Percentiles rank a stretch among this genome's conserved stretches.
Conservation (phyloP, 2,329 filamentous ascomycete species). For the Claviceps digitariae region DNA sequence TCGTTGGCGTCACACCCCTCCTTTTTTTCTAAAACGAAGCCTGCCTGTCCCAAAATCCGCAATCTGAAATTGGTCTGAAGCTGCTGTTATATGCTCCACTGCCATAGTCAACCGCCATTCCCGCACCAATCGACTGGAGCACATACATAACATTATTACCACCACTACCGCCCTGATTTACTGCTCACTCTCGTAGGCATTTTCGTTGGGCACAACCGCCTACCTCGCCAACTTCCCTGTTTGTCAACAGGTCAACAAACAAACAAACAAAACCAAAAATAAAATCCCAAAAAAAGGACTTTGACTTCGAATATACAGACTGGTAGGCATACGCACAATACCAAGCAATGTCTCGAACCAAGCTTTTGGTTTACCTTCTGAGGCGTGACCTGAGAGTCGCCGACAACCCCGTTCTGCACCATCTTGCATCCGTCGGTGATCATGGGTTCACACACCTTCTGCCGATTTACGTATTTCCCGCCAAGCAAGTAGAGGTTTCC, state of each 20-base stretch:
- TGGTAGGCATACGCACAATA: background rate
- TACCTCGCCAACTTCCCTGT: background rate
- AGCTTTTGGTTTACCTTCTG: conserved; percentile 56
- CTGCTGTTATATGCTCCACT: background rate
- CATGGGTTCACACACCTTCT: conserved; percentile 55
- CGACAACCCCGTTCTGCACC: conserved; percentile 63
- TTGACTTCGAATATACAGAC: background rate
- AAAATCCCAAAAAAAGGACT: no score
- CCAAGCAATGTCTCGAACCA: conserved; percentile 22
- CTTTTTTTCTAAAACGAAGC: background rate
- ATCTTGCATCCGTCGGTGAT: conserved; percentile 30
- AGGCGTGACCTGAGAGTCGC: conserved; percentile 59
- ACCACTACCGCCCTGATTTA: background rate
- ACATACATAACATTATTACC: background rate
- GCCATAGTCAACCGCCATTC: background rate
- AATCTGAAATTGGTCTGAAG: background rate
- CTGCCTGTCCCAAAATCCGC: background rate
- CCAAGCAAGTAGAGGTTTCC: conserved; percentile 60
- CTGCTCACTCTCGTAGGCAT: background rate
- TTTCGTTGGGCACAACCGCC: background rate
- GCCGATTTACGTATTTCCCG: conserved; percentile 55
- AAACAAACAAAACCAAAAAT: no score
- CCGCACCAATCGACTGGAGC: background rate
- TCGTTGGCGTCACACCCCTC: background rate
- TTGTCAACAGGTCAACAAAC: no score